Evolutionary conservation across 148 eudicot species (phyloP).

Genomic region (Heliosperma pusillum): DNA sequence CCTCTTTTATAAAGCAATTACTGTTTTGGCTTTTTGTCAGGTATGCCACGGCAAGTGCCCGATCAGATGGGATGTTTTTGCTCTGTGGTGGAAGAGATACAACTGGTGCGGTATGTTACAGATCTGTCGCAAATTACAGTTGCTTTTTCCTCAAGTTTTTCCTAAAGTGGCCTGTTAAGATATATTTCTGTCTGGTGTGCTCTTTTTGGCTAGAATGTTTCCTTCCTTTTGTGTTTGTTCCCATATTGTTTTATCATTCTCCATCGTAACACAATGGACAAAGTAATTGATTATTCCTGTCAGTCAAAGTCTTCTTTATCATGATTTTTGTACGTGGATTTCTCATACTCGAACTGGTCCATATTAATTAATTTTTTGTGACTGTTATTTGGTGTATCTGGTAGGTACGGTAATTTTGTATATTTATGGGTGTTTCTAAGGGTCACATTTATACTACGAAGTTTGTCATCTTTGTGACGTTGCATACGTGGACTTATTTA

Average conservation of each 20-base stretch:
- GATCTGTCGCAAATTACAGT: constrained; percentile 14
- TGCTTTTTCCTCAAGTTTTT: constrained; percentile 4
- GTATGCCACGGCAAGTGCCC: constrained; percentile 98
- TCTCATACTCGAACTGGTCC: neutral
- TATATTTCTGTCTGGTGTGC: neutral
- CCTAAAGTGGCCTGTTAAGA: constrained; percentile 1
- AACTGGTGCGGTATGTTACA: constrained; percentile 66
- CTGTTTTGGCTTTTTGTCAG: constrained; percentile 30
- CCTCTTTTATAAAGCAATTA: neutral
- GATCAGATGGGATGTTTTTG: constrained; percentile 97
- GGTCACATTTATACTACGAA: neutral
- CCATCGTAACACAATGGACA: neutral
- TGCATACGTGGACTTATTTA: neutral
- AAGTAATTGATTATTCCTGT: neutral
- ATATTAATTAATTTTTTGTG: neutral
- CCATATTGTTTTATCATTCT: neutral
- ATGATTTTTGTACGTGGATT: neutral
- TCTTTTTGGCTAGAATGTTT: neutral
- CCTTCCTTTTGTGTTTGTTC: neutral
- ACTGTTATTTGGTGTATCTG: neutral
- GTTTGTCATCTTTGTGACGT: neutral
- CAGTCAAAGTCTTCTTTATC: neutral
- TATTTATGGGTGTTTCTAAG: neutral
- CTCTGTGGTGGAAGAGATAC: constrained; percentile 97
- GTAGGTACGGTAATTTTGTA: neutral